phyloP scores from a whole-genome alignment of 768 basidiomycete species.

The Mycena metata region DNA sequence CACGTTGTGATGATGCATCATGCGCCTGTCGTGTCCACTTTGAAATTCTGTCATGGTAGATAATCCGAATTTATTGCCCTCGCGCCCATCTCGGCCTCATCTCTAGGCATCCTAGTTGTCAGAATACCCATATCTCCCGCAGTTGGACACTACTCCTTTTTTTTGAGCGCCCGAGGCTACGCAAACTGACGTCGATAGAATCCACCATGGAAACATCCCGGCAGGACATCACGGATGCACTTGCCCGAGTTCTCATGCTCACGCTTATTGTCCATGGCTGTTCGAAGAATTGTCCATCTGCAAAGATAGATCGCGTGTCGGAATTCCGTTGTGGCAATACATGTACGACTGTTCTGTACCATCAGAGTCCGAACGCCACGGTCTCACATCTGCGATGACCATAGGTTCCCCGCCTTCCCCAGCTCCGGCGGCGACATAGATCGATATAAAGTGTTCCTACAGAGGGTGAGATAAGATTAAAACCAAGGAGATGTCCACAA shows the following conservation, averaged over 20 bases:
- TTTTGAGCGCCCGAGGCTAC: background rate
- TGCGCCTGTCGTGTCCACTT: background rate
- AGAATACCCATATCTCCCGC: too few relatives aligned
- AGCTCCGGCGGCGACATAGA: conserved; percentile 84
- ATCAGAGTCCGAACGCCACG: conserved; percentile 65
- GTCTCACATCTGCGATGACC: conserved; percentile 70
- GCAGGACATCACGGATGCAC: background rate
- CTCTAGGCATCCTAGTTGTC: background rate
- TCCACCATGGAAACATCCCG: conserved; percentile 1
- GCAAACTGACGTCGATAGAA: conserved; percentile 3
- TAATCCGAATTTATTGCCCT: background rate
- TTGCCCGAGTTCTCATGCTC: background rate
- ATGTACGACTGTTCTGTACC: background rate
- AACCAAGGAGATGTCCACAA: background rate
- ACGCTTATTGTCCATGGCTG: too few relatives aligned
- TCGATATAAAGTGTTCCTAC: conserved; percentile 81
- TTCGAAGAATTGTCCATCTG: too few relatives aligned
- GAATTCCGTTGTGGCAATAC: too few relatives aligned
- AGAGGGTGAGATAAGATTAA: background rate
- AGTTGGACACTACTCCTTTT: too few relatives aligned
- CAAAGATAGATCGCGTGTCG: too few relatives aligned
- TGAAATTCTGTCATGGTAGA: conserved; percentile 10
- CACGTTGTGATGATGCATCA: too few relatives aligned
- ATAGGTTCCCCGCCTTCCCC: conserved; percentile 65
- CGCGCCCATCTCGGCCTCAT: conserved; percentile 11